These are phyloP conservation scores for Phanerodontia chrysosporium DNA, from an alignment of 768 basidiomycete genomes.

Conservation along the genomic window DNA sequence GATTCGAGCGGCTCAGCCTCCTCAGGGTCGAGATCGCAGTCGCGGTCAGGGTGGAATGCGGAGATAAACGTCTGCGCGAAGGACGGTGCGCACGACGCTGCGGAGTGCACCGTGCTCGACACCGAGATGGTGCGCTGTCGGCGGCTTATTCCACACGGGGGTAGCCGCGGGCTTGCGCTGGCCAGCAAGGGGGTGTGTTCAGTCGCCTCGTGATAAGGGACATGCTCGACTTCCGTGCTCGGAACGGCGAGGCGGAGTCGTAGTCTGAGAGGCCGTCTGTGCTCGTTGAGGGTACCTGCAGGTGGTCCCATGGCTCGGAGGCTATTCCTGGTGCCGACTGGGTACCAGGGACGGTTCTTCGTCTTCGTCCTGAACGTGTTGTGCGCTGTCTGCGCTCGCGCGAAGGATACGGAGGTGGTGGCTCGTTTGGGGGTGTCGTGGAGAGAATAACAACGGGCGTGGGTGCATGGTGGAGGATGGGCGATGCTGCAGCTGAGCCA, in stretches of 20 bases:
- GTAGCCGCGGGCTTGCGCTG: conserved; percentile 17
- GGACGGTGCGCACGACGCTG: conserved; percentile 53
- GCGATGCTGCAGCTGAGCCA: conserved; percentile 5
- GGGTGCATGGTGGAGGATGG: neutral
- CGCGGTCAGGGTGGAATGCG: conserved; percentile 55
- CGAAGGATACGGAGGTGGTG: conserved; percentile 70
- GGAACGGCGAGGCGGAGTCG: conserved; percentile 23
- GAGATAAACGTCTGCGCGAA: conserved; percentile 67
- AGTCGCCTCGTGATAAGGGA: conserved; percentile 18
- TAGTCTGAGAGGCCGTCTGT: conserved; percentile 32
- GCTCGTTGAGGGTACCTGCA: conserved; percentile 25
- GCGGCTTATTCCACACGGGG: conserved; percentile 11
- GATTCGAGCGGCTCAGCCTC: conserved; percentile 18
- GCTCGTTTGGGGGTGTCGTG: conserved; percentile 37
- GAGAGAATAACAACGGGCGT: conserved; percentile 14
- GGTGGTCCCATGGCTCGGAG: conserved; percentile 22
- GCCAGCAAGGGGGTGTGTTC: conserved; percentile 49
- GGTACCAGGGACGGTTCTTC: conserved; percentile 20
- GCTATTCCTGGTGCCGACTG: neutral
- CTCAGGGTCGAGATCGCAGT: conserved; percentile 37
- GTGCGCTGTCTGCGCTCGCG: conserved; percentile 36
- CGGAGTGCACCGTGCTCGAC: conserved; percentile 45
- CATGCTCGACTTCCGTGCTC: neutral
- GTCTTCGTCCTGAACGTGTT: conserved; percentile 27
- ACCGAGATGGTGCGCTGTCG: conserved; percentile 57